Percentiles rank a stretch among this genome's conserved stretches.
Evolutionary conservation across 306 rosid species (phyloP).

Genomic region (Glycyrrhiza uralensis): DNA sequence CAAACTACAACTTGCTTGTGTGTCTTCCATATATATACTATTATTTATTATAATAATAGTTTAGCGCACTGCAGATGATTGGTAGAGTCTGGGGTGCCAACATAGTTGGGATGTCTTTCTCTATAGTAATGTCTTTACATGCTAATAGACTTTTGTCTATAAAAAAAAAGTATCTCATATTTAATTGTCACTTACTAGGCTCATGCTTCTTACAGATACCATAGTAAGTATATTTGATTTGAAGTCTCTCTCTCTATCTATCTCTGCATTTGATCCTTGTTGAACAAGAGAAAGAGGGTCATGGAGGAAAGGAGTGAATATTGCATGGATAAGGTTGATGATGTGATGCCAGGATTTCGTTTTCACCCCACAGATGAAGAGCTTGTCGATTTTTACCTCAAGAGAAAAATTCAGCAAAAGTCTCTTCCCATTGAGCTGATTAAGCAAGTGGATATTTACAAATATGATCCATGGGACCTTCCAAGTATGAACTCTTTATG

Average conservation of each 20-base stretch:
- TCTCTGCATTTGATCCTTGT: constrained; percentile 10
- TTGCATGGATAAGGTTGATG: constrained; percentile 58
- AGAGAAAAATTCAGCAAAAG: constrained; percentile 56
- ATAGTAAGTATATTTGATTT: not conserved
- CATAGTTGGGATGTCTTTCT: too few relatives aligned
- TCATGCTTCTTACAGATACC: constrained; percentile 6
- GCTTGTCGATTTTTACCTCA: constrained; percentile 73
- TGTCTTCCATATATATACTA: too few relatives aligned
- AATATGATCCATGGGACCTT: constrained; percentile 86
- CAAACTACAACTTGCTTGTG: constrained; percentile 9
- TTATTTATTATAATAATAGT: too few relatives aligned
- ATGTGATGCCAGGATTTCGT: constrained; percentile 75
- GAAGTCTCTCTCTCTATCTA: not conserved
- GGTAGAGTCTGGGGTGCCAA: too few relatives aligned
- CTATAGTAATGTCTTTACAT: too few relatives aligned
- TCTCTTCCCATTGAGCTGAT: constrained; percentile 69
- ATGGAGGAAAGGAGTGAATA: constrained; percentile 68
- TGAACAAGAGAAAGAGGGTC: not conserved
- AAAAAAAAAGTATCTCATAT: too few relatives aligned
- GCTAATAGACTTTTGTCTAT: too few relatives aligned
- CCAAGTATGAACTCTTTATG: constrained; percentile 58
- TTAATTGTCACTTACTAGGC: constrained; percentile 4
- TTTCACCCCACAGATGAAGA: constrained; percentile 89
- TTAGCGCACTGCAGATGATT: too few relatives aligned
- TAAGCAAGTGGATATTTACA: constrained; percentile 78